Conservation (phyloP, 768 basidiomycete species). For the Leccinum ochraceum region DNA sequence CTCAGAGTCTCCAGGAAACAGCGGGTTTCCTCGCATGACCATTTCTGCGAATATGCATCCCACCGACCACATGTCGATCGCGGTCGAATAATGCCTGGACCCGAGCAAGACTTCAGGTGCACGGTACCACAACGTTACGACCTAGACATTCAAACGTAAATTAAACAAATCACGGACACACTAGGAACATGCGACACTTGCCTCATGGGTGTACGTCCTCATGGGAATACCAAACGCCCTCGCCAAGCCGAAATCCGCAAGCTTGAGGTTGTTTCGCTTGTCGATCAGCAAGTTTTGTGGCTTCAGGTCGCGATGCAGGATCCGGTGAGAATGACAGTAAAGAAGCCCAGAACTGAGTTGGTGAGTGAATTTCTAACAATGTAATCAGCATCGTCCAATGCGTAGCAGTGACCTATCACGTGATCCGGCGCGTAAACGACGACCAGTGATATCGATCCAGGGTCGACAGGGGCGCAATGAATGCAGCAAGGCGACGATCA, state of each 20-base stretch:
- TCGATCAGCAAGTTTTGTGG: constrained; percentile 96
- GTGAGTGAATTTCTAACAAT: constrained; percentile 88
- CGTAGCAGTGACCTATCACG: constrained; percentile 25
- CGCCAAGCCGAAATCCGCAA: constrained; percentile 95
- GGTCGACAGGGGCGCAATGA: constrained; percentile 3
- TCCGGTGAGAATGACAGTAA: constrained; percentile 94
- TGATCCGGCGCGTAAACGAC: constrained; percentile 32
- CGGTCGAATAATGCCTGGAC: constrained; percentile 94
- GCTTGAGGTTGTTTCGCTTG: constrained; percentile 85
- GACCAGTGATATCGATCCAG: constrained; percentile 22
- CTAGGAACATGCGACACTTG: constrained; percentile 35
- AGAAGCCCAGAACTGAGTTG: constrained; percentile 90
- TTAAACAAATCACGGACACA: constrained; percentile 5
- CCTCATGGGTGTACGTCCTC: constrained; percentile 99
- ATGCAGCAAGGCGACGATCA: not conserved
- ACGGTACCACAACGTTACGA: constrained; percentile 99
- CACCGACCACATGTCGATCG: constrained; percentile 99
- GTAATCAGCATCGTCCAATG: constrained; percentile 10
- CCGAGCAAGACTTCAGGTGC: constrained; percentile 97
- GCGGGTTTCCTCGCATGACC: constrained; percentile 86
- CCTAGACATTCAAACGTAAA: constrained; percentile 48
- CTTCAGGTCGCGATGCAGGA: constrained; percentile 96
- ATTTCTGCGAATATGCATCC: constrained; percentile 99
- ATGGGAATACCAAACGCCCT: constrained; percentile 98
- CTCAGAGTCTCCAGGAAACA: constrained; percentile 99